phyloP scores from a whole-genome alignment of 352 stramenopile genomes.

The Globisporangium orthogonon region DNA sequence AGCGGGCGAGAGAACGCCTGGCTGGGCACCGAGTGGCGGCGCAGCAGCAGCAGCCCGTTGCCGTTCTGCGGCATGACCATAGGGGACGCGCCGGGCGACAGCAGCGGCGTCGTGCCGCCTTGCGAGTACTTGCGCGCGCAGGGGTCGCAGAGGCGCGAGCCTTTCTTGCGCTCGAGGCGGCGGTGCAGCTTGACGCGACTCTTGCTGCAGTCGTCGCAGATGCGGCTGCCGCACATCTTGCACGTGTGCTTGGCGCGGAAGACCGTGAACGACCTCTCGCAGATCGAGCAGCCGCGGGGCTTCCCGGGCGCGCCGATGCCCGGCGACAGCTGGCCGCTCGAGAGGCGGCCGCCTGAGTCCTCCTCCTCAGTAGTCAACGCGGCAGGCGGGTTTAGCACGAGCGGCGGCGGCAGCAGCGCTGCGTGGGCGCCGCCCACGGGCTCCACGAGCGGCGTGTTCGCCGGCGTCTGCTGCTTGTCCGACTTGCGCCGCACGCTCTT shows the following conservation, averaged over 20 bases:
- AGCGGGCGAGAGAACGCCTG: slow-evolving; percentile 2
- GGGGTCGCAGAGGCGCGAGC: slow-evolving; percentile 62
- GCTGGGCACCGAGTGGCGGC: slow-evolving; percentile 14
- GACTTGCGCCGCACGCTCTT: slow-evolving; percentile 50
- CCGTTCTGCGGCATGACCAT: slow-evolving; percentile 15
- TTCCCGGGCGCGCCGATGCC: slow-evolving; percentile 2
- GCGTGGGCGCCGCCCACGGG: slow-evolving; percentile 3
- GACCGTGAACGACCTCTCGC: slow-evolving; percentile 67
- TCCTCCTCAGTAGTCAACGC: background rate
- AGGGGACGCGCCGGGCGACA: slow-evolving; percentile 23
- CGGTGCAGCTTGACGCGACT: slow-evolving; percentile 71
- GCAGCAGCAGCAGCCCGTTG: background rate
- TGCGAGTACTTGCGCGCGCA: slow-evolving; percentile 57
- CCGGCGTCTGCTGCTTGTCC: slow-evolving; percentile 14
- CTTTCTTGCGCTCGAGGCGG: slow-evolving; percentile 58
- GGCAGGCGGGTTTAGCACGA: slow-evolving; percentile 9
- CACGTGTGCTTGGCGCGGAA: slow-evolving; percentile 81
- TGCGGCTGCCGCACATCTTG: slow-evolving; percentile 58
- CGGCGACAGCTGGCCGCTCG: slow-evolving; percentile 10
- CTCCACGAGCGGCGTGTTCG: slow-evolving; percentile 21
- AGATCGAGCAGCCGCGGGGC: slow-evolving; percentile 44
- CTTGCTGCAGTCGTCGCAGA: slow-evolving; percentile 83
- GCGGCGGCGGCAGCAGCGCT: slow-evolving; percentile 11
- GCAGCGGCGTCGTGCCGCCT: slow-evolving; percentile 15
- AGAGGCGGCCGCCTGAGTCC: slow-evolving; percentile 3